Evolutionary conservation across 257 asterid genomes (phyloP).

Genomic region (Nicotiana knightiana): DNA sequence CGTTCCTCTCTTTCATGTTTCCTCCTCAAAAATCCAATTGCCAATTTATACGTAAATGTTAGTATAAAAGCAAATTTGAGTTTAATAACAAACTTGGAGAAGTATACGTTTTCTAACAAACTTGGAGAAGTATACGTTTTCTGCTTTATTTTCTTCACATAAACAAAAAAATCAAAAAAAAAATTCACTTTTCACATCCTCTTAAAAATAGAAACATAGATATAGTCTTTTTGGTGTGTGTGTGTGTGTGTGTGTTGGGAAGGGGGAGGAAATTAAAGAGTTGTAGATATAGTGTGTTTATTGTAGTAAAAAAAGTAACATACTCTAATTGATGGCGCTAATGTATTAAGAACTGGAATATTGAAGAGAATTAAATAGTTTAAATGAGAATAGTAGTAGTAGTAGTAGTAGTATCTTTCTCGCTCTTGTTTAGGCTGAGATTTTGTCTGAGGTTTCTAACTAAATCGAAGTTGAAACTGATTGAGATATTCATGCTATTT

Average conservation of each 20-base stretch:
- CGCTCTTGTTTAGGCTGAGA: neutral
- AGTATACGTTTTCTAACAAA: no score
- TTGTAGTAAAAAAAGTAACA: neutral
- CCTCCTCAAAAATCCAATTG: neutral
- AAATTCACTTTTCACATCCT: no score
- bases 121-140: no score
- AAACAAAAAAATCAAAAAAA: no score
- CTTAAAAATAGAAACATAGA: no score
- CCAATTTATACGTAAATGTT: neutral
- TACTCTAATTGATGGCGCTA: neutral
- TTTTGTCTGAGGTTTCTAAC: no score
- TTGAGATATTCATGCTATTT: no score
- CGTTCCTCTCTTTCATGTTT: conserved; percentile 7
- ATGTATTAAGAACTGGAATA: neutral
- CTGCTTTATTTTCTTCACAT: neutral
- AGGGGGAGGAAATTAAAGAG: neutral
- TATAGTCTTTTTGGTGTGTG: no score
- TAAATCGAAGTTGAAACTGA: no score
- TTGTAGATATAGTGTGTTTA: no score
- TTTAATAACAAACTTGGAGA: neutral
- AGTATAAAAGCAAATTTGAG: neutral
- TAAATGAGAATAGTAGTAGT: neutral
- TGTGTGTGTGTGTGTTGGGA: no score
- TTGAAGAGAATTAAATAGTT: neutral
- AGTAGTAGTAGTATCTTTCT: neutral